These are phyloP conservation scores for Penicillium manginii DNA, from an alignment of 495 filamentous ascomycete genomes.

Conservation along the genomic window DNA sequence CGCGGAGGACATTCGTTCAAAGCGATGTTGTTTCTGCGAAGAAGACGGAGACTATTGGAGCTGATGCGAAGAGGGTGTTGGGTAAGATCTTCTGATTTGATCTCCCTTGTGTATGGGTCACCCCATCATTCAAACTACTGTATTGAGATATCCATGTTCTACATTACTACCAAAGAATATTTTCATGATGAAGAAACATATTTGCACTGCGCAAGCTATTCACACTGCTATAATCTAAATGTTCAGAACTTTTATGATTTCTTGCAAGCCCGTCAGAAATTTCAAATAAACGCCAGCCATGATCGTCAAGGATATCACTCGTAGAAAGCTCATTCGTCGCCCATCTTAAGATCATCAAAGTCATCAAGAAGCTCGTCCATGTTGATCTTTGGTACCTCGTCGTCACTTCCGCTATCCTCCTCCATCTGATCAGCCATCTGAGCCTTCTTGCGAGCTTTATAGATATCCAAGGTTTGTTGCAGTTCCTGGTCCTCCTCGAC, in stretches of 20 bases:
- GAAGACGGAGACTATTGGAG: constrained; percentile 52
- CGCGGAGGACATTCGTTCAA: constrained; percentile 74
- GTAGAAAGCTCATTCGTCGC: constrained; percentile 40
- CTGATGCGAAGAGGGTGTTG: constrained; percentile 75
- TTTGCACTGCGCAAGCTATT: constrained; percentile 10
- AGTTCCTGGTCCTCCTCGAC: constrained; percentile 95
- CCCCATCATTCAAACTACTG: too few species aligned
- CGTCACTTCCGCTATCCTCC: constrained; percentile 64
- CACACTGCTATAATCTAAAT: constrained; percentile 18
- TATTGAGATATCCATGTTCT: constrained; percentile 11
- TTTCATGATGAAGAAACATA: constrained; percentile 3
- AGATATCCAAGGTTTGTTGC: constrained; percentile 78
- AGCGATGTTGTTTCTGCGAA: constrained; percentile 57
- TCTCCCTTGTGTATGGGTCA: background rate
- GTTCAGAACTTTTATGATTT: constrained; percentile 22
- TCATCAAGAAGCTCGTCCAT: constrained; percentile 89
- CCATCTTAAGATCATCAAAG: constrained; percentile 80
- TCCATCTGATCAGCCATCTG: constrained; percentile 62
- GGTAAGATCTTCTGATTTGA: constrained; percentile 72
- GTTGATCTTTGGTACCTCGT: constrained; percentile 73
- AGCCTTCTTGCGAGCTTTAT: constrained; percentile 65
- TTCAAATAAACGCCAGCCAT: constrained; percentile 35
- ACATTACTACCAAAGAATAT: background rate
- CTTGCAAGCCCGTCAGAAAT: constrained; percentile 14
- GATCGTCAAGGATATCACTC: constrained; percentile 35